Conservation (phyloP, 202 grass and related monocot species). For the Zizania palustris region DNA sequence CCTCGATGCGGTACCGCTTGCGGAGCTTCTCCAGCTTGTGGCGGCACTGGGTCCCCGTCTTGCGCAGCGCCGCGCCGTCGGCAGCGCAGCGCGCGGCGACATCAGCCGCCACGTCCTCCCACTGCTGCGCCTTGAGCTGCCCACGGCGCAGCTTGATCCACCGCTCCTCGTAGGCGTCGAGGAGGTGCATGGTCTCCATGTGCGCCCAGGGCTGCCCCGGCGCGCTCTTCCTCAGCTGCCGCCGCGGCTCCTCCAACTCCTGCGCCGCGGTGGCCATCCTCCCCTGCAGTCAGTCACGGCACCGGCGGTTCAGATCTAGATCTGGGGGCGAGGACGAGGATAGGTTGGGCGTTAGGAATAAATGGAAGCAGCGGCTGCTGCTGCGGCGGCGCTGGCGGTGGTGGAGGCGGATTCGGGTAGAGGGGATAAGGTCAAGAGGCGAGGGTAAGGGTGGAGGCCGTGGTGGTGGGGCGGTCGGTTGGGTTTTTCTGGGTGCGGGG, state of each 20-base stretch:
- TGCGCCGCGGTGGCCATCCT: slow-evolving; percentile 40
- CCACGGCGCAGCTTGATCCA: slow-evolving; percentile 74
- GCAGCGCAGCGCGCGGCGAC: slow-evolving; percentile 58
- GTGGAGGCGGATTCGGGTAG: slow-evolving; percentile 34
- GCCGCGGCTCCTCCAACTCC: slow-evolving; percentile 35
- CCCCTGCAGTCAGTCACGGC: background rate
- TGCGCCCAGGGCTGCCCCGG: slow-evolving; percentile 88
- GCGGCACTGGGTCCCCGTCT: slow-evolving; percentile 92
- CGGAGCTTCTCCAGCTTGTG: slow-evolving; percentile 99
- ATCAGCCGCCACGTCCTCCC: slow-evolving; percentile 77
- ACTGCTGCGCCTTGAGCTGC: slow-evolving; percentile 96
- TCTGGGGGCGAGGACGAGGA: slow-evolving; percentile 45
- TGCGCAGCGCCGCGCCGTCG: slow-evolving; percentile 48
- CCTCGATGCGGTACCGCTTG: slow-evolving; percentile 84
- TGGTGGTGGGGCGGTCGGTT: slow-evolving; percentile 33
- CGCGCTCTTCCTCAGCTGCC: slow-evolving; percentile 51
- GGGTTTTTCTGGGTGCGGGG: slow-evolving; percentile 50
- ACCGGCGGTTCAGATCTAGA: slow-evolving; percentile 32
- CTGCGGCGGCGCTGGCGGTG: slow-evolving; percentile 45
- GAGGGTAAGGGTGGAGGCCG: slow-evolving; percentile 31
- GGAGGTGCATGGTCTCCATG: slow-evolving; percentile 78
- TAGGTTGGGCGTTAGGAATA: slow-evolving; percentile 37
- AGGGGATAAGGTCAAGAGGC: slow-evolving; percentile 45
- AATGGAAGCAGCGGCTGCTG: too few relatives aligned
- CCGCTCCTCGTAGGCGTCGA: slow-evolving; percentile 86